Percentiles rank a stretch among this genome's conserved stretches.
These are phyloP conservation scores for Paraphoma sp. DNA, from an alignment of 2,329 filamentous ascomycete genomes.

Conservation along the genomic window DNA sequence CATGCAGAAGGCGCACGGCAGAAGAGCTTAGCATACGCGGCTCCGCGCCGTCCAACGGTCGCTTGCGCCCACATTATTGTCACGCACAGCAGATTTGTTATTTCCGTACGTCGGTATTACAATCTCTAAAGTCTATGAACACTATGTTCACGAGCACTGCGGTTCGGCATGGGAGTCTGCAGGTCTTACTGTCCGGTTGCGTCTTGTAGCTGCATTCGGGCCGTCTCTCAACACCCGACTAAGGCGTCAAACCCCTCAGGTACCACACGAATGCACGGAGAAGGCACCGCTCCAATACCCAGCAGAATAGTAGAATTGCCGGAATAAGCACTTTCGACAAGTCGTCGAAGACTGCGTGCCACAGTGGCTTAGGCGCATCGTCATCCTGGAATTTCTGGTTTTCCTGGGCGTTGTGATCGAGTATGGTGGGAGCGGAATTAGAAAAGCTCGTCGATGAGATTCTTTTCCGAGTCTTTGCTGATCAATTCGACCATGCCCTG, in stretches of 20 bases:
- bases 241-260: constrained; percentile 12
- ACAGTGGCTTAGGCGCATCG: constrained; percentile 41
- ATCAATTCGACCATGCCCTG: constrained; percentile 96
- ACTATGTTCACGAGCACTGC: too few species aligned
- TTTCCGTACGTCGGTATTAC: background rate
- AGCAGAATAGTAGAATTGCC: constrained; percentile 19
- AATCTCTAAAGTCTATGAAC: too few species aligned
- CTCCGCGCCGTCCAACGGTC: constrained; percentile 9
- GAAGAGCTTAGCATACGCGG: constrained; percentile 12
- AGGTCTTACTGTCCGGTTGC: background rate
- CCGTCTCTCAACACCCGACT: constrained; percentile 11
- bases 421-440: background rate
- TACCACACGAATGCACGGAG: constrained; percentile 15
- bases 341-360: constrained; percentile 44
- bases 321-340: constrained; percentile 20
- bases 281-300: constrained; percentile 8
- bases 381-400: constrained; percentile 10
- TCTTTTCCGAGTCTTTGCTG: constrained; percentile 90
- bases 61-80: constrained; percentile 11
- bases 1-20: constrained; percentile 16
- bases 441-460: constrained; percentile 69
- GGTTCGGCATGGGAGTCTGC: background rate
- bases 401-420: background rate
- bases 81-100: constrained; percentile 3
- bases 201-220: constrained; percentile 6